These are phyloP conservation scores for Claviceps maximensis DNA, from an alignment of 2,329 filamentous ascomycete genomes.

Conservation along the genomic window DNA sequence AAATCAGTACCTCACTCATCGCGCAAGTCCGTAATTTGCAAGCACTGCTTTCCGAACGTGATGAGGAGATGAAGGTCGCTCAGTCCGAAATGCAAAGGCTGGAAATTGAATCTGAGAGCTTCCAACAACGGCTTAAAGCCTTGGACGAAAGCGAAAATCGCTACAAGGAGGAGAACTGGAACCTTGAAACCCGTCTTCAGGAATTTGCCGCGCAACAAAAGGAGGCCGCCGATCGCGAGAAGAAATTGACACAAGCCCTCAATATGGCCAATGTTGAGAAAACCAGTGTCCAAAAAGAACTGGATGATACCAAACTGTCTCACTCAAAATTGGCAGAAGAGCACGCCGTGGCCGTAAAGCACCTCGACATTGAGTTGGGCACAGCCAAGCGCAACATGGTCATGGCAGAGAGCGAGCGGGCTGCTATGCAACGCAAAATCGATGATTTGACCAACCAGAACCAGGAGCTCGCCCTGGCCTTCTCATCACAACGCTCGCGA, in stretches of 20 bases:
- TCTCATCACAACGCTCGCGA: slow-evolving; percentile 60
- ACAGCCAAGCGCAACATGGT: slow-evolving; percentile 68
- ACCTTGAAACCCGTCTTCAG: slow-evolving; percentile 81
- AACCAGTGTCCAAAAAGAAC: slow-evolving; percentile 62
- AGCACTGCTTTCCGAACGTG: slow-evolving; percentile 69
- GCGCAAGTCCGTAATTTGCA: slow-evolving; percentile 90
- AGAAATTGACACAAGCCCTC: slow-evolving; percentile 63
- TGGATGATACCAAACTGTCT: slow-evolving; percentile 76
- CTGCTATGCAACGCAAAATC: slow-evolving; percentile 68
- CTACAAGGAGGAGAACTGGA: slow-evolving; percentile 99
- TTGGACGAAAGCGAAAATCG: slow-evolving; percentile 90
- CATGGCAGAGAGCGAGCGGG: slow-evolving; percentile 65
- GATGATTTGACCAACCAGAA: slow-evolving; percentile 84
- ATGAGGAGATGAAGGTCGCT: slow-evolving; percentile 67
- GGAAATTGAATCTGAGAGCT: slow-evolving; percentile 68
- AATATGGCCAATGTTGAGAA: slow-evolving; percentile 63
- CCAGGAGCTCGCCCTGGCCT: slow-evolving; percentile 73
- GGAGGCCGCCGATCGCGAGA: slow-evolving; percentile 70
- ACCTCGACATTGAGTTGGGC: slow-evolving; percentile 79
- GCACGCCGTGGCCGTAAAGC: slow-evolving; percentile 60
- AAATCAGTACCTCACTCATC: slow-evolving; percentile 89
- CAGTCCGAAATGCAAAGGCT: slow-evolving; percentile 65
- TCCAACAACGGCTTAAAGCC: slow-evolving; percentile 66
- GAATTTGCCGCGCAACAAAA: slow-evolving; percentile 62
- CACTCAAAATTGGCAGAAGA: slow-evolving; percentile 74